Percentiles rank a stretch among this genome's conserved stretches.
Conservation (phyloP, 2,329 filamentous ascomycete genomes). For the Phaeosphaeriaceae sp. region DNA sequence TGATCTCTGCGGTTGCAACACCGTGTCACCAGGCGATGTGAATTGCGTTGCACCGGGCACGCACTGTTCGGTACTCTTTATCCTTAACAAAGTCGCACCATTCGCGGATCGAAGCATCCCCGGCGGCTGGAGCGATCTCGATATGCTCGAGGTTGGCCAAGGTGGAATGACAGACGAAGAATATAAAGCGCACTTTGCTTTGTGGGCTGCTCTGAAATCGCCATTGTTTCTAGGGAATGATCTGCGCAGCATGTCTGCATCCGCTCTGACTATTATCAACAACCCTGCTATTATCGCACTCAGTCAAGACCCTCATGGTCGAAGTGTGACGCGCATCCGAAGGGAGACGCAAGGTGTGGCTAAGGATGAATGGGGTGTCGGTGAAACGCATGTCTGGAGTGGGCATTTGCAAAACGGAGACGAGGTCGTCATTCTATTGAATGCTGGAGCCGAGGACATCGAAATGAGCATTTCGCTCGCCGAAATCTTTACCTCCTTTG, state of each 20-base stretch:
- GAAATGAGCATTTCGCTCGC: constrained; percentile 30
- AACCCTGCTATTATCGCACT: constrained; percentile 41
- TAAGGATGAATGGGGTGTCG: constrained; percentile 30
- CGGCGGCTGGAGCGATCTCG: constrained; percentile 39
- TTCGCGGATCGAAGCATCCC: constrained; percentile 35
- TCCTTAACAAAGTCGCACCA: constrained; percentile 37
- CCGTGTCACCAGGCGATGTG: constrained; percentile 27
- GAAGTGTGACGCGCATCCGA: constrained; percentile 29
- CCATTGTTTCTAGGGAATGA: constrained; percentile 54
- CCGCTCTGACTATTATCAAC: constrained; percentile 50
- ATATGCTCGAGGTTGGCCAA: constrained; percentile 40
- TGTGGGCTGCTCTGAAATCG: constrained; percentile 52
- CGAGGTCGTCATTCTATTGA: constrained; percentile 28
- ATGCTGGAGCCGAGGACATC: constrained; percentile 23
- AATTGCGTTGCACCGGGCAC: constrained; percentile 35
- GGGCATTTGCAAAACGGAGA: constrained; percentile 30
- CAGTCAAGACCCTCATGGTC: constrained; percentile 32
- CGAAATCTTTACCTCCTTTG: constrained; percentile 32
- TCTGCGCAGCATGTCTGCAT: constrained; percentile 46
- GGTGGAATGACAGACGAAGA: constrained; percentile 40
- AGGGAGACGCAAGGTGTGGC: constrained; percentile 22
- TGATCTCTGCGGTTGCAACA: constrained; percentile 35
- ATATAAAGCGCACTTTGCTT: constrained; percentile 49
- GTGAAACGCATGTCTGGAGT: constrained; percentile 34
- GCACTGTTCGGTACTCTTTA: constrained; percentile 37